Conservation (phyloP, 1,139 yeast genomes). For the Yamadazyma kanchanaburiensis region DNA sequence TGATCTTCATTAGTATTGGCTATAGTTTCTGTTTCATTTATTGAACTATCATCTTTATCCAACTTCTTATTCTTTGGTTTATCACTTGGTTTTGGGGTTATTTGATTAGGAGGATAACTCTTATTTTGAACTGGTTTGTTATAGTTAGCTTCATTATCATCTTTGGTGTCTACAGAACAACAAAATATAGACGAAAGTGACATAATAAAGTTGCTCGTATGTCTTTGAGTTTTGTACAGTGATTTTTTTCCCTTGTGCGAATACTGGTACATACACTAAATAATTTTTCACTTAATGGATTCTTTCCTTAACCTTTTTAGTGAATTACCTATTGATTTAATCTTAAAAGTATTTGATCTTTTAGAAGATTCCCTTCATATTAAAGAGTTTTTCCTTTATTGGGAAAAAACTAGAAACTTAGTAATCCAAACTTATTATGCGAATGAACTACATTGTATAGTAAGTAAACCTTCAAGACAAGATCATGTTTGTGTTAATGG, state of each 20-base stretch:
- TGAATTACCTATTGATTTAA: conserved; percentile 27
- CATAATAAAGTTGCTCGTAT: too few relatives aligned
- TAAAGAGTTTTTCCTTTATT: conserved; percentile 23
- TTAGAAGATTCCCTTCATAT: conserved; percentile 25
- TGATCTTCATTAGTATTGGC: conserved; percentile 38
- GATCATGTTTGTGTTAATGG: conserved; percentile 19
- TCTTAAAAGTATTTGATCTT: conserved; percentile 19
- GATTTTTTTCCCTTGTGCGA: too few relatives aligned
- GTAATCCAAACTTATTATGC: conserved; percentile 25
- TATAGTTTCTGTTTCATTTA: conserved; percentile 44
- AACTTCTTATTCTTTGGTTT: conserved; percentile 19
- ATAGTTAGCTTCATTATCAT: conserved; percentile 29
- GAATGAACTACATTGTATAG: conserved; percentile 31
- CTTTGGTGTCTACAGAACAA: conserved; percentile 36
- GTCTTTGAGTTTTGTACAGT: too few relatives aligned
- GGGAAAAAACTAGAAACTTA: conserved; percentile 16
- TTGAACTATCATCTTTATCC: conserved; percentile 38
- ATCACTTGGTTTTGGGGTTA: conserved; percentile 1
- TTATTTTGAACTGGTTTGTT: conserved; percentile 1
- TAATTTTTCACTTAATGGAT: too few relatives aligned
- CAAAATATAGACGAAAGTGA: conserved; percentile 43
- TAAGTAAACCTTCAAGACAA: conserved; percentile 28
- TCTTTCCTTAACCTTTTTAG: conserved; percentile 13
- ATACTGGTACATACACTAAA: too few relatives aligned
- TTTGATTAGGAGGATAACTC: conserved; percentile 1